Percentiles rank a stretch among this genome's conserved stretches.
phyloP scores from a whole-genome alignment of 306 rosid species.

The Cercis canadensis region DNA sequence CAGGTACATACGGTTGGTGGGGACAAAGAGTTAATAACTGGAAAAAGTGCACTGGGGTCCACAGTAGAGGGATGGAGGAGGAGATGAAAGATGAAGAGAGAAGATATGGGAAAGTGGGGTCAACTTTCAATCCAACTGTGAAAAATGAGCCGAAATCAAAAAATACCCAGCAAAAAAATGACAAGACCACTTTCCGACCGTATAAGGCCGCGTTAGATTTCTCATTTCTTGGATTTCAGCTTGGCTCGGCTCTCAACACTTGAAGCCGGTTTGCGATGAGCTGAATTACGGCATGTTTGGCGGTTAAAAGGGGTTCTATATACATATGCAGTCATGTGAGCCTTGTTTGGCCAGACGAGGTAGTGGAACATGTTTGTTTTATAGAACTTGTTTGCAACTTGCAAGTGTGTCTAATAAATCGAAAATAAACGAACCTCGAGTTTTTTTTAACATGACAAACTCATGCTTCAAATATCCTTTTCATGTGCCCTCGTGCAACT shows the following conservation, averaged over 20 bases:
- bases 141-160: not conserved
- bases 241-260: not conserved
- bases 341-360: constrained; percentile 11
- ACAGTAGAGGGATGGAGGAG: not conserved
- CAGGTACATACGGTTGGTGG: not conserved
- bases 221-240: no score
- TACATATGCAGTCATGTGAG: not conserved
- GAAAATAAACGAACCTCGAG: no score
- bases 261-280: no score
- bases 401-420: no score
- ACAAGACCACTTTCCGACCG: constrained; percentile 19
- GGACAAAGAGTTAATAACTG: constrained; percentile 21
- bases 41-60: constrained; percentile 23
- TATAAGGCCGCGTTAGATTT: not conserved
- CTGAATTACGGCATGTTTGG: not conserved
- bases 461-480: no score
- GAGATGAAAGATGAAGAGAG: not conserved
- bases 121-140: not conserved
- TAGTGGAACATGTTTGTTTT: not conserved
- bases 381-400: no score
- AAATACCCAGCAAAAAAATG: not conserved
- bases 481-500: no score
- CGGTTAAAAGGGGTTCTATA: not conserved
- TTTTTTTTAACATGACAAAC: no score
- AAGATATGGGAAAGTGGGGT: not conserved